Evolutionary conservation across 495 filamentous ascomycete genomes (phyloP).

Genomic region (Trichocladium uniseriatum): DNA sequence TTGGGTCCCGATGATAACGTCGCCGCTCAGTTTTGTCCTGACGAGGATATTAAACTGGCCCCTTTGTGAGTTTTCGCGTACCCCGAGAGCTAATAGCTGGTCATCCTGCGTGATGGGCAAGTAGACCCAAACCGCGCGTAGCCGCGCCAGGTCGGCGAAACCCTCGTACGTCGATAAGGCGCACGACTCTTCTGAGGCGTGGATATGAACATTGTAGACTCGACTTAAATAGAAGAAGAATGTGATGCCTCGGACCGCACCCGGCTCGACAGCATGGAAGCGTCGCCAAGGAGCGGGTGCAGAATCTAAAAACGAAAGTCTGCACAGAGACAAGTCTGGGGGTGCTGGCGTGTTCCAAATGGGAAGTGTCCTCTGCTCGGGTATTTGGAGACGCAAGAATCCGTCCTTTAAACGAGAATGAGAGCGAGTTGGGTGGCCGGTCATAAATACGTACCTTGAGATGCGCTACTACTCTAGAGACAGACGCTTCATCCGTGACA

Average conservation of each 20-base stretch:
- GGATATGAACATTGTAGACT: slow-evolving; percentile 7
- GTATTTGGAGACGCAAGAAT: not conserved
- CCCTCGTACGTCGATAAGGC: not conserved
- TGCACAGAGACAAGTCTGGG: slow-evolving; percentile 8
- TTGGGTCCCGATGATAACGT: slow-evolving; percentile 8
- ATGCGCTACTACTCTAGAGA: slow-evolving; percentile 3
- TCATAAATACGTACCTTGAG: slow-evolving; percentile 10
- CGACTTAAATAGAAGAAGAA: slow-evolving; percentile 10
- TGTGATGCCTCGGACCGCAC: slow-evolving; percentile 10
- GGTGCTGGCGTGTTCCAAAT: slow-evolving; percentile 17
- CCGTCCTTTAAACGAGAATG: not conserved
- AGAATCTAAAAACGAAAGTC: too few species aligned
- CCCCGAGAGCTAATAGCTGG: slow-evolving; percentile 9
- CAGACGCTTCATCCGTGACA: slow-evolving; percentile 2
- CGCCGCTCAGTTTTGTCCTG: slow-evolving; percentile 4
- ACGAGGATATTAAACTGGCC: not conserved
- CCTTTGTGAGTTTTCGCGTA: not conserved
- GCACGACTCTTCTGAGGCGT: slow-evolving; percentile 2
- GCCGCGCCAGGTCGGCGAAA: not conserved
- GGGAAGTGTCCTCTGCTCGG: not conserved
- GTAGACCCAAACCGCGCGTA: slow-evolving; percentile 10
- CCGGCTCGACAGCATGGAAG: slow-evolving; percentile 8
- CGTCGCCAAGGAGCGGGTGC: not conserved
- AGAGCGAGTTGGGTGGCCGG: not conserved
- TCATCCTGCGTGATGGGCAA: slow-evolving; percentile 12